Percentiles rank a stretch among this genome's conserved stretches.
These are phyloP conservation scores for Xylariaceae sp. DNA, from an alignment of 2,329 filamentous ascomycete species.

Conservation along the genomic window DNA sequence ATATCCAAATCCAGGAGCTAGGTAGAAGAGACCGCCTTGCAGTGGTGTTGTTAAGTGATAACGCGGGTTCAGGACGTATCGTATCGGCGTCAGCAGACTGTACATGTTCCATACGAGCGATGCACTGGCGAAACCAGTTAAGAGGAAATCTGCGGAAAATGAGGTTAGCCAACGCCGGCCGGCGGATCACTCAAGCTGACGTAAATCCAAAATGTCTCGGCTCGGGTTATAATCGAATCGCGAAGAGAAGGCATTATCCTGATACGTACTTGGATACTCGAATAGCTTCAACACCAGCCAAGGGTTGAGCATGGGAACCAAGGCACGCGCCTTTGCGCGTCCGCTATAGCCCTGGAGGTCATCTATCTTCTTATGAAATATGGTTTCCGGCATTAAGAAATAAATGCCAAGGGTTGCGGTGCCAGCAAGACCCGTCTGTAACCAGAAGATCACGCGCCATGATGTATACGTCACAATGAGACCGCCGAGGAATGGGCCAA, in stretches of 20 bases:
- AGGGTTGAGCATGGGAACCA: slow-evolving; percentile 64
- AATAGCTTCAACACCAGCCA: slow-evolving; percentile 60
- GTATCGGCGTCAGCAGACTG: slow-evolving; percentile 54
- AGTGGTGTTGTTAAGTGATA: slow-evolving; percentile 60
- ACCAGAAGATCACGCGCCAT: slow-evolving; percentile 75
- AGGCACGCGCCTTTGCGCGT: slow-evolving; percentile 46
- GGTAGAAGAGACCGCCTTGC: slow-evolving; percentile 63
- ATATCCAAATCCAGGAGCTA: slow-evolving; percentile 64
- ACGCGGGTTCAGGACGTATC: slow-evolving; percentile 65
- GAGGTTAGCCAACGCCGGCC: slow-evolving; percentile 1
- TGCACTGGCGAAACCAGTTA: slow-evolving; percentile 54
- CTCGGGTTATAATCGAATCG: not conserved
- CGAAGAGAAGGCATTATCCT: not conserved
- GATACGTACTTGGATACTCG: slow-evolving; percentile 53
- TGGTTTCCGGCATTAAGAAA: slow-evolving; percentile 69
- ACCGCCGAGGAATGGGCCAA: slow-evolving; percentile 67
- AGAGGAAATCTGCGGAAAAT: slow-evolving; percentile 47
- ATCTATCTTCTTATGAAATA: slow-evolving; percentile 58
- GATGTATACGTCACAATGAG: slow-evolving; percentile 70
- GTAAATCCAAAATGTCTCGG: not conserved
- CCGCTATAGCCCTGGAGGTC: slow-evolving; percentile 55
- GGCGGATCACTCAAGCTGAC: not conserved
- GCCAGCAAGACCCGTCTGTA: slow-evolving; percentile 66
- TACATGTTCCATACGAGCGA: slow-evolving; percentile 72
- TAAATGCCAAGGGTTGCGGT: slow-evolving; percentile 55